These are phyloP conservation scores for Populus simonii DNA, from an alignment of 345 rosid species.

Conservation along the genomic window DNA sequence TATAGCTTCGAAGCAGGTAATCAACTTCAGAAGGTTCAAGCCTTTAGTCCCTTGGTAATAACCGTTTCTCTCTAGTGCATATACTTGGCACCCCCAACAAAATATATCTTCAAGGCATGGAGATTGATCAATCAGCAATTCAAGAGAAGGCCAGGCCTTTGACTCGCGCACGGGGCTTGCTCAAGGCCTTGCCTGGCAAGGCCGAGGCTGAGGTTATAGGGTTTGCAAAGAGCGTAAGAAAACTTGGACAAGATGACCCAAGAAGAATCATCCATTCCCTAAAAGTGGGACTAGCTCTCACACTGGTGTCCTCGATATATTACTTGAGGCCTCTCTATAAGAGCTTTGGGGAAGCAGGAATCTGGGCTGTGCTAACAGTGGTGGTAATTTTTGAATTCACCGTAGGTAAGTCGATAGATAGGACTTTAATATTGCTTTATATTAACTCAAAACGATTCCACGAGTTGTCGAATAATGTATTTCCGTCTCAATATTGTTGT, in stretches of 20 bases:
- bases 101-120: background rate
- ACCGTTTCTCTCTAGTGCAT: background rate
- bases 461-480: background rate
- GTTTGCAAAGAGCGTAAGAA: background rate
- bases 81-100: background rate
- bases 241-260: background rate
- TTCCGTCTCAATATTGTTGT: background rate
- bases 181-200: background rate
- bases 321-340: background rate
- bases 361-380: slow-evolving; percentile 2
- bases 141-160: background rate
- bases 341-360: background rate
- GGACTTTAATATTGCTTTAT: background rate
- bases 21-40: background rate
- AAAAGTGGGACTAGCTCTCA: background rate
- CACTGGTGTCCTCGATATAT: background rate
- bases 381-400: background rate
- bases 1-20: background rate
- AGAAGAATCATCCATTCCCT: background rate
- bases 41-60: background rate
- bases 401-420: background rate
- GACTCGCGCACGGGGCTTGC: background rate
- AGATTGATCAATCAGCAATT: background rate
- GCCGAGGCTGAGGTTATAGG: background rate
- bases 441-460: background rate